Percentiles rank a stretch among this genome's conserved stretches.
Conservation (phyloP, 345 rosid genomes). For the Brassica cretica region DNA sequence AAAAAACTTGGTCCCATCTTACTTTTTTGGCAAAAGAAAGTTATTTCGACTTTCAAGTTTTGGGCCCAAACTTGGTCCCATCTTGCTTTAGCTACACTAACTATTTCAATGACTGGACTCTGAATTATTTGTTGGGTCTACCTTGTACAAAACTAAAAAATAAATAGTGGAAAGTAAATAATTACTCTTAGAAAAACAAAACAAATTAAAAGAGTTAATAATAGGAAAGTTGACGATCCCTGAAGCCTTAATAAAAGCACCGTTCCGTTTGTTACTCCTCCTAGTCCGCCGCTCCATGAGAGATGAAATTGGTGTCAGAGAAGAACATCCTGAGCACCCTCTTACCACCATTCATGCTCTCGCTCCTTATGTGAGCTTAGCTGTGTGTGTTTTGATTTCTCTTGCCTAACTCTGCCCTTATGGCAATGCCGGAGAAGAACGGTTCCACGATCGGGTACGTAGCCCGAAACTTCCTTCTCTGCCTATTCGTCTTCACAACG, state of each 20-base stretch:
- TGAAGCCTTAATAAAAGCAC: constrained; percentile 1
- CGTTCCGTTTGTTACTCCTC: constrained; percentile 27
- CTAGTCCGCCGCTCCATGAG: constrained; percentile 32
- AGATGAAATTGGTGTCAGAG: not conserved
- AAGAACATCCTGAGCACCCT: not conserved
- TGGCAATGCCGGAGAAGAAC: constrained; percentile 65
- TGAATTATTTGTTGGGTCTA: not conserved
- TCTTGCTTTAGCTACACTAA: not conserved
- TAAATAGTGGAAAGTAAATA: not conserved
- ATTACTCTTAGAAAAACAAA: not conserved
- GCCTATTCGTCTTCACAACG: constrained; percentile 48
- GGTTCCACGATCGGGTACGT: constrained; percentile 43
- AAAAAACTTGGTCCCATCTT: not conserved
- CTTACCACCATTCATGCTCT: not conserved
- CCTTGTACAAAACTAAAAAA: not conserved
- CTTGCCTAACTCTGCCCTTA: not conserved
- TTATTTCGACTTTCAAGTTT: not conserved
- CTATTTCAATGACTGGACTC: not conserved
- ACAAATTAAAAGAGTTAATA: constrained; percentile 13
- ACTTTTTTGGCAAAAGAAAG: not conserved
- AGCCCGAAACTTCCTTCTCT: constrained; percentile 53
- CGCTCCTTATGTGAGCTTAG: not conserved
- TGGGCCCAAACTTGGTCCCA: not conserved
- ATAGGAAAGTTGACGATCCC: constrained; percentile 28
- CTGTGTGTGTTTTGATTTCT: not conserved